Percentiles rank a stretch among this genome's conserved stretches.
phyloP scores from a whole-genome alignment of 495 filamentous ascomycete genomes.

The Penicillium samsonianum region DNA sequence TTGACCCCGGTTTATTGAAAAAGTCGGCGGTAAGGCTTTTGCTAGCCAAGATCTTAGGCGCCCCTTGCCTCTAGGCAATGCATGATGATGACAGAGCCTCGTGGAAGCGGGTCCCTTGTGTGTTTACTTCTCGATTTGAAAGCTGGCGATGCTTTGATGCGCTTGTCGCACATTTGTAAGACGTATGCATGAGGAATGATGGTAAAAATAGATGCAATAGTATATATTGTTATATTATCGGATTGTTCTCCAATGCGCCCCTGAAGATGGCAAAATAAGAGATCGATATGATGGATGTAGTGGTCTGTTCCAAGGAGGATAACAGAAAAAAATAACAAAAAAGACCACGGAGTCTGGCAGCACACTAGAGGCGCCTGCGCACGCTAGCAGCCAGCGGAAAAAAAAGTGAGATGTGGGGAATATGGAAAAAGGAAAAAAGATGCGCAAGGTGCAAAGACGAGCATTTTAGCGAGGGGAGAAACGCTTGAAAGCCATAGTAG shows the following conservation, averaged over 20 bases:
- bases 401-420: conserved; percentile 10
- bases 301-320: background rate
- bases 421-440: conserved; percentile 5
- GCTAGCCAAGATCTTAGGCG: background rate
- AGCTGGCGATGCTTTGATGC: background rate
- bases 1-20: background rate
- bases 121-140: background rate
- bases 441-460: conserved; percentile 6
- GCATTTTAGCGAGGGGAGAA: conserved; percentile 35
- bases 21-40: background rate
- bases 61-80: conserved; percentile 12
- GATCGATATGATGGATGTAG: conserved; percentile 1
- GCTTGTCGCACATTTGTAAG: background rate
- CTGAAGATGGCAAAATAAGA: background rate
- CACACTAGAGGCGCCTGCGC: conserved; percentile 25
- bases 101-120: background rate
- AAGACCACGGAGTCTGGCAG: background rate
- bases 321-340: background rate
- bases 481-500: conserved; percentile 45
- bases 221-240: background rate
- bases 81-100: background rate
- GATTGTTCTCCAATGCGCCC: background rate
- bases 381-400: conserved; percentile 9
- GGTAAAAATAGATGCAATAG: background rate
- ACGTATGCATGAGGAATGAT: background rate